A percentile compares a stretch with the other conserved stretches of the same genome.
Evolutionary conservation across 257 asterid species (phyloP).

Genomic region (Ballota nigra): DNA sequence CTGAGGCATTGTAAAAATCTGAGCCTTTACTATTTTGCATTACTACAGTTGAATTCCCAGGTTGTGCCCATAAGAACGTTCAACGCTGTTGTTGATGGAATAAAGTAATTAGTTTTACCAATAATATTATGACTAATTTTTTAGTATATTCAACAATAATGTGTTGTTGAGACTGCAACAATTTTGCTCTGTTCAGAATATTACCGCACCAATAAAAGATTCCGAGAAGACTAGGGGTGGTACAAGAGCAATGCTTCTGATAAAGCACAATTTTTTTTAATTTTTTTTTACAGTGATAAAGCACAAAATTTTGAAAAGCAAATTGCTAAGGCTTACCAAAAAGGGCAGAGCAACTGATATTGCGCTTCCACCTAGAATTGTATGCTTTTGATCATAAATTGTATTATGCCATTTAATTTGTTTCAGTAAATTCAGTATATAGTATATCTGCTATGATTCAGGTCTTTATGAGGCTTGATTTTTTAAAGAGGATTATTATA

Average conservation of each 20-base stretch:
- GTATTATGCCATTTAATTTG: conserved; percentile 9
- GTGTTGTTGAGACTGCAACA: no score
- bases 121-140: no score
- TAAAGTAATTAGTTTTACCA: no score
- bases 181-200: no score
- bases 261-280: conserved; percentile 81
- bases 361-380: conserved; percentile 91
- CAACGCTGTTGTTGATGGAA: no score
- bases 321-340: conserved; percentile 85
- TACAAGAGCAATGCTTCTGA: conserved; percentile 82
- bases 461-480: conserved; percentile 76
- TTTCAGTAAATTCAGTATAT: conserved; percentile 9
- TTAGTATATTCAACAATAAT: no score
- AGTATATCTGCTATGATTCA: conserved; percentile 29
- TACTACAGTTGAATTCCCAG: no score
- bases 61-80: no score
- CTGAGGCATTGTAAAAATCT: conserved; percentile 11
- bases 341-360: conserved; percentile 98
- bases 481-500: conserved; percentile 86
- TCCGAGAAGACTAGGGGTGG: no score
- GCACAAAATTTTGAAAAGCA: conserved; percentile 70
- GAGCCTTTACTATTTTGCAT: no score
- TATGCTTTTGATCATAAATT: conserved; percentile 32
- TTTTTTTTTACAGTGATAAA: no score
- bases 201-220: no score